These are phyloP conservation scores for Psilocybe cubensis DNA, from an alignment of 768 basidiomycete genomes.

Conservation along the genomic window DNA sequence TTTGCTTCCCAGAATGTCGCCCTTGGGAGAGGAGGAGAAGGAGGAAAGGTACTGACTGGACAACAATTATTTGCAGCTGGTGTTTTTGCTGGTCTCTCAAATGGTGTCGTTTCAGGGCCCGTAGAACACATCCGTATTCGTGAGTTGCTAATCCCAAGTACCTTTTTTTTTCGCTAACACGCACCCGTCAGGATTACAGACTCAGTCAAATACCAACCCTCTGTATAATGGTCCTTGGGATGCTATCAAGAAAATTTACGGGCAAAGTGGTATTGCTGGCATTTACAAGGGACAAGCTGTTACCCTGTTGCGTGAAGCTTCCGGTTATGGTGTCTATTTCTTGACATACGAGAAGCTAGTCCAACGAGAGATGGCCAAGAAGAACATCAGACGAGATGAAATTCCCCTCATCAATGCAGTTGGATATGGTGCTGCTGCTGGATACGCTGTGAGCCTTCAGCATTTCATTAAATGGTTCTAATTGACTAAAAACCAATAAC, in stretches of 20 bases:
- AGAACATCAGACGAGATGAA: constrained; percentile 73
- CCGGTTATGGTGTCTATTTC: constrained; percentile 90
- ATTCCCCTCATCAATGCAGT: constrained; percentile 79
- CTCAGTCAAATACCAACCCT: constrained; percentile 79
- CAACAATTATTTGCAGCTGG: constrained; percentile 78
- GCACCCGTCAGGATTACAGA: constrained; percentile 74
- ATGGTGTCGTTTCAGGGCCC: constrained; percentile 92
- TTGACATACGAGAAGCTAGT: constrained; percentile 91
- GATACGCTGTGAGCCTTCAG: constrained; percentile 73
- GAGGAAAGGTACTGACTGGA: constrained; percentile 61
- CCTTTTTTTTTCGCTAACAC: background rate
- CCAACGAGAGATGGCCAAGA: constrained; percentile 79
- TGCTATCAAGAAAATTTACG: constrained; percentile 84
- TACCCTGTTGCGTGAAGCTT: constrained; percentile 82
- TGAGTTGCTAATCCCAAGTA: constrained; percentile 37
- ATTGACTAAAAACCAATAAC: background rate
- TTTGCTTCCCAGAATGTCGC: constrained; percentile 68
- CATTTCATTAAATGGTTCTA: background rate
- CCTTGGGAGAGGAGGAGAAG: constrained; percentile 62
- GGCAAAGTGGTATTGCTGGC: constrained; percentile 75
- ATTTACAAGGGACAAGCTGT: constrained; percentile 93
- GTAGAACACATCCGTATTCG: constrained; percentile 98
- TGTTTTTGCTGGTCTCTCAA: constrained; percentile 85
- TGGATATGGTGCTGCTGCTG: constrained; percentile 89
- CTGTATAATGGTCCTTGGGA: constrained; percentile 85